Evolutionary conservation across 768 basidiomycete species (phyloP).

Genomic region (Rhodotorula graminis): DNA sequence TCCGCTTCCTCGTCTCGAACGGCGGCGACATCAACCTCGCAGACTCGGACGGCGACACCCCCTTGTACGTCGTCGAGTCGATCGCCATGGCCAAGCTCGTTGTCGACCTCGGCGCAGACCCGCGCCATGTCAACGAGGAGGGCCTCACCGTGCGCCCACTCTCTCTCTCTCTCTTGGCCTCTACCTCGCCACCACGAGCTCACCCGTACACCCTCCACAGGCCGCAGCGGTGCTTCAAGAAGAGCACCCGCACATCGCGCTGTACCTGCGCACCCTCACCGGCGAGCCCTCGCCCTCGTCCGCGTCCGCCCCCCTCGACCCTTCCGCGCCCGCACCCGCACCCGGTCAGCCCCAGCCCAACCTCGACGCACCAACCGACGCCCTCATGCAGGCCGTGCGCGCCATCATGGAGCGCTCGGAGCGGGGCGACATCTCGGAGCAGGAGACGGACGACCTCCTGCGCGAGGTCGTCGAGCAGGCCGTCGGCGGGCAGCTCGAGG

Average conservation of each 20-base stretch:
- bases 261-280: conserved; percentile 41
- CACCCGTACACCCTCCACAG: background rate
- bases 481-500: conserved; percentile 40
- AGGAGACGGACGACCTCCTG: conserved; percentile 43
- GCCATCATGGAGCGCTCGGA: conserved; percentile 46
- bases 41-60: conserved; percentile 52
- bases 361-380: conserved; percentile 41
- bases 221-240: conserved; percentile 41
- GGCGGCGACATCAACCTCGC: conserved; percentile 50
- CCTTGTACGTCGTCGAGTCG: conserved; percentile 50
- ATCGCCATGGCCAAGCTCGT: conserved; percentile 47
- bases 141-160: conserved; percentile 46
- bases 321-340: background rate
- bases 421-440: conserved; percentile 39
- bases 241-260: conserved; percentile 42
- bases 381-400: conserved; percentile 45
- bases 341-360: background rate
- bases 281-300: conserved; percentile 23
- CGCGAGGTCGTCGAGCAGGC: conserved; percentile 46
- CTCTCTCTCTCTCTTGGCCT: background rate
- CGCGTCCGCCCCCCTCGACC: background rate
- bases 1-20: conserved; percentile 47
- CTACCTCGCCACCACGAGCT: background rate
- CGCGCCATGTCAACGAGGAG: conserved; percentile 44
- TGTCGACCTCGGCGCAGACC: conserved; percentile 49